phyloP scores from a whole-genome alignment of 202 grass and related monocot genomes.

The Saccharum hybrid region DNA sequence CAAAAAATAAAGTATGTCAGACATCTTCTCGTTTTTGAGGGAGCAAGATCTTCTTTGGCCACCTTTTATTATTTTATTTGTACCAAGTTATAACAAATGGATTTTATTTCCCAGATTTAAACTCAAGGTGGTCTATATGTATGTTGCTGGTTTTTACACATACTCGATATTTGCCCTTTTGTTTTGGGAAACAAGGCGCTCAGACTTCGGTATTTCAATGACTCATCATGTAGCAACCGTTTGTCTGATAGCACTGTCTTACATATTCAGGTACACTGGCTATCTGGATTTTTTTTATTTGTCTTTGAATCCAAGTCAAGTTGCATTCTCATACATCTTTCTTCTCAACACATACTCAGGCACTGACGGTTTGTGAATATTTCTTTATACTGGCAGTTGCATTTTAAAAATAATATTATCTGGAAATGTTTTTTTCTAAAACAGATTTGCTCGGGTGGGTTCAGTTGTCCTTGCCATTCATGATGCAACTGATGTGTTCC shows the following conservation, averaged over 20 bases:
- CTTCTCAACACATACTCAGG: neutral
- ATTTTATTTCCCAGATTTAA: slow-evolving; percentile 58
- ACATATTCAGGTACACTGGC: slow-evolving; percentile 76
- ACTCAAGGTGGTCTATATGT: slow-evolving; percentile 87
- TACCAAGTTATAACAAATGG: slow-evolving; percentile 23
- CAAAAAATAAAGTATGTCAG: slow-evolving; percentile 72
- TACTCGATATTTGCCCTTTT: slow-evolving; percentile 92
- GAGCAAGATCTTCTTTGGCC: slow-evolving; percentile 5
- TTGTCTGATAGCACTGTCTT: slow-evolving; percentile 83
- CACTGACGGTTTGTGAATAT: slow-evolving; percentile 7
- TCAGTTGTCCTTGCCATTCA: slow-evolving; percentile 78
- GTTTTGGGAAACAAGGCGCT: slow-evolving; percentile 85
- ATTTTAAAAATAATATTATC: slow-evolving; percentile 22
- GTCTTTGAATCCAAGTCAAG: neutral
- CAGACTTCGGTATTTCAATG: slow-evolving; percentile 85
- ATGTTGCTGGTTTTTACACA: slow-evolving; percentile 82
- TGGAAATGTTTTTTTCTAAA: slow-evolving; percentile 30
- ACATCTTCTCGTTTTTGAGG: neutral
- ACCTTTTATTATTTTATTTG: slow-evolving; percentile 11
- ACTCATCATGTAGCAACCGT: slow-evolving; percentile 72
- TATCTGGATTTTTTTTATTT: slow-evolving; percentile 6
- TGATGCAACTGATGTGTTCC: slow-evolving; percentile 77
- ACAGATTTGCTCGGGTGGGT: slow-evolving; percentile 74
- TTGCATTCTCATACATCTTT: neutral
- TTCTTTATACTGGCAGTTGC: slow-evolving; percentile 13